These are phyloP conservation scores for Chytriomyces sp. DNA, from an alignment of 192 early-diverging fungal species.

Conservation along the genomic window DNA sequence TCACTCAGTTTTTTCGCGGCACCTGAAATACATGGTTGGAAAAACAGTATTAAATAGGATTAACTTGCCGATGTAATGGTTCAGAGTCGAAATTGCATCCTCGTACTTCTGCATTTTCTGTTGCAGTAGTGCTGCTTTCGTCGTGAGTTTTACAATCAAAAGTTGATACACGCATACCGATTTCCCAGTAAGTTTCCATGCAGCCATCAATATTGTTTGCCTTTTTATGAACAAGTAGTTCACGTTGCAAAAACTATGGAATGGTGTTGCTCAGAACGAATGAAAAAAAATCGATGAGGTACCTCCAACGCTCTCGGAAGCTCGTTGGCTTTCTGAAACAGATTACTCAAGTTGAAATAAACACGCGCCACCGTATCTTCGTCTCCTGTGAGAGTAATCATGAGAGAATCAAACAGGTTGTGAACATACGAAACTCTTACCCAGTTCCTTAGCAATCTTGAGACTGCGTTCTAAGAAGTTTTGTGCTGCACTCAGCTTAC, in stretches of 20 bases:
- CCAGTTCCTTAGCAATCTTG: neutral
- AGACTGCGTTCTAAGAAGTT: slow-evolving; percentile 3
- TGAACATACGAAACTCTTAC: neutral
- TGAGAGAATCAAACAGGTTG: neutral
- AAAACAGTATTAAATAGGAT: neutral
- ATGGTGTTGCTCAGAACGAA: neutral
- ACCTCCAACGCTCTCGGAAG: slow-evolving; percentile 9
- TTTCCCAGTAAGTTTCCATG: slow-evolving; percentile 11
- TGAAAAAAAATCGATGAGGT: neutral
- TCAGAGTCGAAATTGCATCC: neutral
- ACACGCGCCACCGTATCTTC: neutral
- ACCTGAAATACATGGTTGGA: neutral
- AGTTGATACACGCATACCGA: neutral
- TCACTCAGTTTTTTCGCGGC: slow-evolving; percentile 6
- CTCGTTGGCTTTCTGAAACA: neutral
- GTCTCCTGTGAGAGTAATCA: no score
- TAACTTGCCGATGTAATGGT: slow-evolving; percentile 1
- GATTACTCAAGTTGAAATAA: slow-evolving; percentile 3
- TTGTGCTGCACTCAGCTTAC: neutral
- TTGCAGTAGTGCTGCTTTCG: neutral
- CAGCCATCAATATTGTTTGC: slow-evolving; percentile 13
- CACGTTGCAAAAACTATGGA: slow-evolving; percentile 11
- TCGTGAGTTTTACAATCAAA: neutral
- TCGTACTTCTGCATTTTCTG: slow-evolving; percentile 15
- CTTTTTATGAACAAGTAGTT: neutral